A percentile compares a stretch with the other conserved stretches of the same genome.
phyloP scores from a whole-genome alignment of 2,329 filamentous ascomycete genomes.

The Pyrenophora teres region DNA sequence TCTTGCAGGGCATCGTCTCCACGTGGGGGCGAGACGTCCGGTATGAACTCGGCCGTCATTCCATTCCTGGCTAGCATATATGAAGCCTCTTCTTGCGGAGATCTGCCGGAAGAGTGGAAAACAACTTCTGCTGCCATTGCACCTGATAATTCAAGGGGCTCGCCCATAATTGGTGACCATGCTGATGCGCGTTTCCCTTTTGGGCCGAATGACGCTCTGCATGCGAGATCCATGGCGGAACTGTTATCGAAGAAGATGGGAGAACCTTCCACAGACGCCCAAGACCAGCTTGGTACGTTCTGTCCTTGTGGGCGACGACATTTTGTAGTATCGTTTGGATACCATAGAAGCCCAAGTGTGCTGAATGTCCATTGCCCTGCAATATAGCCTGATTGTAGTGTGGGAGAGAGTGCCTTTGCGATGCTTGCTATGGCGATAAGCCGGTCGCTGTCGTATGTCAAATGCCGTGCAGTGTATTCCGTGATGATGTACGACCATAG shows the following conservation, averaged over 20 bases:
- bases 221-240: slow-evolving; percentile 45
- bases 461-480: slow-evolving; percentile 41
- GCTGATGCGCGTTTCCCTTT: slow-evolving; percentile 25
- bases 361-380: slow-evolving; percentile 46
- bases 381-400: slow-evolving; percentile 40
- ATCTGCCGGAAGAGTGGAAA: slow-evolving; percentile 19
- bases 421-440: slow-evolving; percentile 39
- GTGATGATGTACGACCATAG: slow-evolving; percentile 45
- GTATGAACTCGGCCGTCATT: slow-evolving; percentile 40
- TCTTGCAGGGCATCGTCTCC: slow-evolving; percentile 34
- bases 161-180: slow-evolving; percentile 41
- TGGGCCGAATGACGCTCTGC: slow-evolving; percentile 35
- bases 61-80: slow-evolving; percentile 36
- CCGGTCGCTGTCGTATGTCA: slow-evolving; percentile 42
- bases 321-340: slow-evolving; percentile 37
- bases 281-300: slow-evolving; percentile 44
- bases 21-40: slow-evolving; percentile 35
- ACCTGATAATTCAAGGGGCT: slow-evolving; percentile 36
- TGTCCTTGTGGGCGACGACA: slow-evolving; percentile 32
- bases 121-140: slow-evolving; percentile 43
- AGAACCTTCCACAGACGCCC: slow-evolving; percentile 44
- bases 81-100: slow-evolving; percentile 11
- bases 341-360: slow-evolving; percentile 43
- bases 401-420: slow-evolving; percentile 33
- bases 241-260: slow-evolving; percentile 44